A percentile compares a stretch with the other conserved stretches of the same genome.
Conservation (phyloP, 1,284 basidiomycete species). For the Trichosporon asahii region DNA sequence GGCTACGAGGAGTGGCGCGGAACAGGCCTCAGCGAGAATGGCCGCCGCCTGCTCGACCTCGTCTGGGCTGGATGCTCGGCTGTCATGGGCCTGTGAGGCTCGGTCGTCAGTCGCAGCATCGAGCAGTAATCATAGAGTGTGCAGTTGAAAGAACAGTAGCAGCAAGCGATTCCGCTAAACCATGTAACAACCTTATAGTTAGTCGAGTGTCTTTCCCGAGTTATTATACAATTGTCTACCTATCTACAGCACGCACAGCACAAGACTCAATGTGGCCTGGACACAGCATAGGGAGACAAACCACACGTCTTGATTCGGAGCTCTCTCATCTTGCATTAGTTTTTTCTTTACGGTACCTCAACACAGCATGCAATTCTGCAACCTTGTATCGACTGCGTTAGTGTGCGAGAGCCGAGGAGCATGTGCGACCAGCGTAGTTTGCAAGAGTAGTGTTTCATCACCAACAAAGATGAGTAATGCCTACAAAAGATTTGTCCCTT, state of each 20-base stretch:
- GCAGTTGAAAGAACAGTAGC: neutral
- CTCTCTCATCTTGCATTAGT: neutral
- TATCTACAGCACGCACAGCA: neutral
- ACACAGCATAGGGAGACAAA: neutral
- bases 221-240: neutral
- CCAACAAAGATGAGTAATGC: constrained; percentile 8
- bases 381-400: neutral
- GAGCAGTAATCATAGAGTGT: neutral
- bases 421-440: neutral
- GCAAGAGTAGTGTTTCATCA: constrained; percentile 11
- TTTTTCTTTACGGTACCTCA: neutral
- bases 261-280: neutral
- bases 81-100: constrained; percentile 45
- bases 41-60: constrained; percentile 45
- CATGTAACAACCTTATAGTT: neutral
- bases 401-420: neutral
- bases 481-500: neutral
- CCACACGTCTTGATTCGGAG: neutral
- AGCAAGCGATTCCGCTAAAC: neutral
- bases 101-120: neutral
- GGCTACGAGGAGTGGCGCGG: constrained; percentile 53
- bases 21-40: constrained; percentile 46
- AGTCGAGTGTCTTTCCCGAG: neutral
- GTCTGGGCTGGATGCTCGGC: constrained; percentile 49
- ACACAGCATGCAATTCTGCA: neutral